Base-by-base conservation (phyloP, 176 grass and related monocot species). In the Aegilops sharonensis region DNA sequence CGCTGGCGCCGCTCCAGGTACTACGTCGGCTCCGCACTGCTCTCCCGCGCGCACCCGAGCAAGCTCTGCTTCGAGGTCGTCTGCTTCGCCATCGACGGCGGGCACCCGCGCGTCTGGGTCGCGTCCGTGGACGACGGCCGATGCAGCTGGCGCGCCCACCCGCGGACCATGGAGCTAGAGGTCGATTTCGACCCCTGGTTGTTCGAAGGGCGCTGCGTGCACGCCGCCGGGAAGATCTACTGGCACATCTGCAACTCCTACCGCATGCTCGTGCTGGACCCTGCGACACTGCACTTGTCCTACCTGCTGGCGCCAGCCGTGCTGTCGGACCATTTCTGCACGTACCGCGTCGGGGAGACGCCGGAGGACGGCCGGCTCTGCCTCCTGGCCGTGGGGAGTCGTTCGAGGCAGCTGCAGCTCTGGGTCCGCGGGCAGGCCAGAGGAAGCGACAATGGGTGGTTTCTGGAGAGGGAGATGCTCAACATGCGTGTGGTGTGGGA, bases 21-120 rank as follows among this genome's bases (percentile, higher is more conserved):
- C 39, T 27, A 77, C 17, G 2, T 88, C 79, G 79, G 86, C 11
- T 64, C 63, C 61, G 61, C 45, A 8, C 7, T 88, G 4, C 62
- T 88, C 45, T 57, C 86, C 12, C 59, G 79, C 47, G 42, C 30
- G 8, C 65, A 82, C 59, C 40, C 68, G 1, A 56, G n/a, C 42
- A 75, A 59, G 31, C 61, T 88, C 71, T 56, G 31, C 71, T 88
- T 88, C 17, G 62, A 77, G 61, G 71, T 11, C 15, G 24, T 77
- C 62, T 88, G 62, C 86, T 14, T 88, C 86, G 54, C 86, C 70
- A 1, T 87, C 79, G 45, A 87, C 23, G 79, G 6, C 23, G 11
- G 40, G 8, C 25, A 1, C 35, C 72, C 25, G 48, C 63, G 63
- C 36, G 62, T 48, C 71, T 74, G 71, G 71, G 68, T 87, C 42